Evolutionary conservation across 768 basidiomycete species (phyloP), one percentile per base, ranked within the genome.

Genomic region (Holtermanniella nyarrowii): DNA sequence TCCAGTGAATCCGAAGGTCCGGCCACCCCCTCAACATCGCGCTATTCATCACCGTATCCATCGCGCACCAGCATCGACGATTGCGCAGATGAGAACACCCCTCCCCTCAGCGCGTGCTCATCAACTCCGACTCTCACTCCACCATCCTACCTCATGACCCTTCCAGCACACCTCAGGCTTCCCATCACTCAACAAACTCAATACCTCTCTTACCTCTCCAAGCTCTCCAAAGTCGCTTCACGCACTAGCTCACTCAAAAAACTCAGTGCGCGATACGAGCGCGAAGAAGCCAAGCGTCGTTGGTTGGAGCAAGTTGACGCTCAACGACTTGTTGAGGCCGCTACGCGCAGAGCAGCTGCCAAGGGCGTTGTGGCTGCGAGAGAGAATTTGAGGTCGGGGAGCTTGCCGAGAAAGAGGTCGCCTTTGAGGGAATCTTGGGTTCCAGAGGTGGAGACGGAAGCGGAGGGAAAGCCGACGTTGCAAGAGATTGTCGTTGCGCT

Each of bases 211-310:
- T 57, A 61, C 25, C 59, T 69, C 26, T 58, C 63, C 37, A 31
- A 51, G 11, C 52, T 70, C 43, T 59, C 58, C 13, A 46, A 50
- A 26, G 54, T 67, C 47, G 63, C 62, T n/a, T 53, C 58, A 12
- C 52, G 63, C 20, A 26, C 66, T 20, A 43, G 44, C 45, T 27
- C 56, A 43, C 60, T 68, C 54, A 63, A 62, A 44, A 62, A 61
- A 37, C 62, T 72, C 42, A 42, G 42, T 23, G 26, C 43, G 13
- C 52, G 55, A 26, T 65, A 69, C 53, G 63, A 70, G 46, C 51
- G 62, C 11, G 72, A 71, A 44, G 67, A 71, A 47, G 55, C 61
- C 22, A 68, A 68, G 49, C 49, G 67, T 26, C 18, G 49, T 39
- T 66, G 61, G 64, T 55, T 67, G 24, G 64, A 68, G 37, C 43